phyloP scores from a whole-genome alignment of 176 grass and related monocot species.

The Alopecurus myosuroides region DNA sequence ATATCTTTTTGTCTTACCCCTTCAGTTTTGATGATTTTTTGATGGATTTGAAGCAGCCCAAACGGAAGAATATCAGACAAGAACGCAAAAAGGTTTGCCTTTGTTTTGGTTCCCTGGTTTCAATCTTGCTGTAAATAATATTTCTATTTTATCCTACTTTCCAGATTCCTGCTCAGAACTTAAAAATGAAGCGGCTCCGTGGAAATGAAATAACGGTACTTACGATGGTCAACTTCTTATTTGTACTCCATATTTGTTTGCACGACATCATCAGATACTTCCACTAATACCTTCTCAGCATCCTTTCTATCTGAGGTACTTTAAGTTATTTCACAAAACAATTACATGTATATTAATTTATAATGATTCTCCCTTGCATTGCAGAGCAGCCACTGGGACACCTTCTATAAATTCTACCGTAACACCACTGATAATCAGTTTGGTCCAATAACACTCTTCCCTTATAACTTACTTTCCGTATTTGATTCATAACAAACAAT shows the following conservation, averaged over 20 bases:
- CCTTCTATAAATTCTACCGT: slow-evolving; percentile 85
- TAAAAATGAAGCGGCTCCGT: slow-evolving; percentile 85
- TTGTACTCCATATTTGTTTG: not conserved
- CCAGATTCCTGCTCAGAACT: slow-evolving; percentile 78
- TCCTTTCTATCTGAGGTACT: not conserved
- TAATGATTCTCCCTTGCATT: slow-evolving; percentile 36
- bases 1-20: slow-evolving; percentile 7
- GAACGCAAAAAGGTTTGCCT: slow-evolving; percentile 88
- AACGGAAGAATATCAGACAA: slow-evolving; percentile 86
- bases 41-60: slow-evolving; percentile 95
- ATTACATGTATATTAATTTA: slow-evolving; percentile 27
- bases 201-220: slow-evolving; percentile 88
- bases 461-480: slow-evolving; percentile 6
- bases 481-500: not conserved
- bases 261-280: slow-evolving; percentile 19
- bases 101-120: slow-evolving; percentile 14
- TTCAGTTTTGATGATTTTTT: slow-evolving; percentile 96
- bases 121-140: slow-evolving; percentile 17
- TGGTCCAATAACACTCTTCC: slow-evolving; percentile 35
- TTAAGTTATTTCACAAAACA: slow-evolving; percentile 10
- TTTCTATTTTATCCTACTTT: slow-evolving; percentile 1
- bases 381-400: slow-evolving; percentile 83
- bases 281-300: not conserved
- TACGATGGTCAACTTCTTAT: not conserved
- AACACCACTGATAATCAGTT: slow-evolving; percentile 99